Evolutionary conservation across 2,329 filamentous ascomycete genomes (phyloP), one percentile per base, ranked within the genome.

Genomic region (Epicoccum nigrum): DNA sequence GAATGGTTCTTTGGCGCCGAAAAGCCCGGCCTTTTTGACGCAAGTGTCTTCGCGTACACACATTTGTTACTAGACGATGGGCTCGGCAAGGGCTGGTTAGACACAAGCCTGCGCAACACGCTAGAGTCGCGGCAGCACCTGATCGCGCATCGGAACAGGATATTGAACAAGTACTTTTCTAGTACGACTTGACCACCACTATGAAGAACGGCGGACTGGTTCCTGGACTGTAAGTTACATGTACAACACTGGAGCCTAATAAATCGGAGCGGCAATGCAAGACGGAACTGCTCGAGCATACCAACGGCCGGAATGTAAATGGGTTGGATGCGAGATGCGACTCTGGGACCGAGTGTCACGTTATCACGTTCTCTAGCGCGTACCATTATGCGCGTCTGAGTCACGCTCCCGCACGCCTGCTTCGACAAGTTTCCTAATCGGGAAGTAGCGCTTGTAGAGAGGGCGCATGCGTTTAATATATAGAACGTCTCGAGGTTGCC

Each of bases 41-140:
- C 93, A 6, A 86, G 85, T 45, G 84, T 97, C 2, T 97, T 97
- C 75, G 86, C 91, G 3, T 99, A 97, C 73, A 92, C 90, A 0
- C 85, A 95, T 71, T 77, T 96, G 42, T 78, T 97, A 44, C 74
- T 96, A 43, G 85, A 89, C 53, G 80, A 85, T 27, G 65, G 64
- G 2, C 65, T 91, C 58, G 77, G 74, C 1, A 67, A 68, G 13
- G 69, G 67, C 8, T 92, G 89, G 89, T 77, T 76, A 51, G 84
- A 89, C 49, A 81, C 80, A 54, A 77, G 79, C 45, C 74, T 96
- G 43, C 77, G 72, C 12, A 78, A 81, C 47, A 75, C 83, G 42
- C 67, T 96, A 51, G 73, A 70, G 43, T 76, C 76, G 51, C 82
- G 85, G 62, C 76, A 78, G 6, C 86, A 85, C 61, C 77, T 97